Conservation (phyloP, 345 rosid genomes). For the Boechera stricta region DNA sequence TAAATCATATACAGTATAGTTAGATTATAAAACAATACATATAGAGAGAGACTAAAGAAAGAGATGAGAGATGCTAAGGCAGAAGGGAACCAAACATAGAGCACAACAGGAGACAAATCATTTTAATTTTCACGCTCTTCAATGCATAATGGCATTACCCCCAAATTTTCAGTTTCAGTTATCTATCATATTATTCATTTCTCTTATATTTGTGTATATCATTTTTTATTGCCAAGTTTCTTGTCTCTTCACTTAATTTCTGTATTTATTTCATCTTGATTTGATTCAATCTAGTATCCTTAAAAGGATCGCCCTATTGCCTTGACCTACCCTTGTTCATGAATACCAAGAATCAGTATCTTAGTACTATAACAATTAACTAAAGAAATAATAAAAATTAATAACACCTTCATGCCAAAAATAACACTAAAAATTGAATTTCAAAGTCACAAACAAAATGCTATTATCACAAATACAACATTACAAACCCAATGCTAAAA, state of each 20-base stretch:
- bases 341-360: conserved; percentile 54
- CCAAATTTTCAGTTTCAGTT: conserved; percentile 38
- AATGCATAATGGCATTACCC: conserved; percentile 49
- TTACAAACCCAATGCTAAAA: conserved; percentile 32
- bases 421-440: background rate
- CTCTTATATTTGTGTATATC: background rate
- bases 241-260: conserved; percentile 17
- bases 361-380: conserved; percentile 21
- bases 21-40: background rate
- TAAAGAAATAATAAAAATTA: background rate
- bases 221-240: background rate
- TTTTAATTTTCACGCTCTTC: conserved; percentile 40
- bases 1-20: background rate
- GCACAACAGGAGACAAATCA: conserved; percentile 74
- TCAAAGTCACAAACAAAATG: conserved; percentile 41
- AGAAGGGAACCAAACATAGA: conserved; percentile 75
- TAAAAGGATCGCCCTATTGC: conserved; percentile 47
- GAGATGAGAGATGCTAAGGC: conserved; percentile 46
- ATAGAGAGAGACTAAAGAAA: conserved; percentile 20
- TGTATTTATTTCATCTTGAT: conserved; percentile 33
- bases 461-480: conserved; percentile 39
- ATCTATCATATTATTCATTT: conserved; percentile 21
- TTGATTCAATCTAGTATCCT: conserved; percentile 45
- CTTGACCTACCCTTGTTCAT: conserved; percentile 51
- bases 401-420: background rate